Evolutionary conservation across 306 rosid genomes (phyloP).

Genomic region (Dryas octopetala): DNA sequence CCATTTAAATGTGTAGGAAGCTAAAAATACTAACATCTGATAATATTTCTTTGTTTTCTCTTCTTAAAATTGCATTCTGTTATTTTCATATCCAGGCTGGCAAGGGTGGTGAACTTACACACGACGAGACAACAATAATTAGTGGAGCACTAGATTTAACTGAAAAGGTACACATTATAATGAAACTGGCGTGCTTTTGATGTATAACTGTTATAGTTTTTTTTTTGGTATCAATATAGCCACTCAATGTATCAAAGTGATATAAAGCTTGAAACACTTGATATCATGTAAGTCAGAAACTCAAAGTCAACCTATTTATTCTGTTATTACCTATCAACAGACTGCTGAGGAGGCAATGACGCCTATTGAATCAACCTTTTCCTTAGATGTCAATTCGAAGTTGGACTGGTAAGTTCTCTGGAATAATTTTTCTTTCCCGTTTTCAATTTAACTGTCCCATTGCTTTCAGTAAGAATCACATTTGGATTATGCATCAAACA

Average conservation of each 20-base stretch:
- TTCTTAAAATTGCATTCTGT: constrained; percentile 8
- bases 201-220: constrained; percentile 16
- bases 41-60: background rate
- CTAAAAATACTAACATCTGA: constrained; percentile 6
- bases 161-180: constrained; percentile 59
- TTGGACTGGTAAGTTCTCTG: constrained; percentile 74
- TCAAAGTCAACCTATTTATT: constrained; percentile 7
- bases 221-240: background rate
- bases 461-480: background rate
- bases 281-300: constrained; percentile 11
- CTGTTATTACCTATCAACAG: constrained; percentile 40
- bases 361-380: constrained; percentile 93
- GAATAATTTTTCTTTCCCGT: constrained; percentile 9
- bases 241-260: background rate
- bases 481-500: background rate
- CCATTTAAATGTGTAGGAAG: constrained; percentile 9
- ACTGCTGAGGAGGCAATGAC: constrained; percentile 98
- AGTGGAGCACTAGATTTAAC: constrained; percentile 96
- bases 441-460: background rate
- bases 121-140: constrained; percentile 90
- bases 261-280: background rate
- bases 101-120: constrained; percentile 97
- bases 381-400: constrained; percentile 87
- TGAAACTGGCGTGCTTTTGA: background rate
- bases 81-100: constrained; percentile 63